Evolutionary conservation across 495 filamentous ascomycete species (phyloP), one percentile per base, ranked within the genome.

Genomic region (Cercophora newfieldiana): DNA sequence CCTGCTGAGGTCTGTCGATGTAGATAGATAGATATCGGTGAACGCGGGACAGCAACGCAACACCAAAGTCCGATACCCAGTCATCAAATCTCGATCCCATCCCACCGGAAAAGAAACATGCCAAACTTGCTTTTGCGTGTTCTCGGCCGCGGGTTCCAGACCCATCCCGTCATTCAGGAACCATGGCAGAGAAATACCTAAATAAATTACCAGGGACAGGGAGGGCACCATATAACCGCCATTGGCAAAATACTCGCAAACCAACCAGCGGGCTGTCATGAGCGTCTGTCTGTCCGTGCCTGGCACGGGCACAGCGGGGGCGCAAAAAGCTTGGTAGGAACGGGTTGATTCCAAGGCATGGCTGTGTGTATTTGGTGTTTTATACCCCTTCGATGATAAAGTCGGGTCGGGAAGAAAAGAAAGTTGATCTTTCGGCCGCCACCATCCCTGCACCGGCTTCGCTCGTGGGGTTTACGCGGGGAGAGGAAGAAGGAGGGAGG

Each of bases 401-500:
- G 37, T 44, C 37, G 37, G 37, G 37, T 44, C 37, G 37, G 37
- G 37, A 44, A 44, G 25, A 21, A 57, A 30, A 24, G 7, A 16
- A 56, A n/a, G n/a, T n/a, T 30, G 53, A 28, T 18, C 18, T 21
- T 31, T 16, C 30, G 7, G 28, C 3, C 7, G 7, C 1, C 0
- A 26, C 3, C 33, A 47, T 60, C 33, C 29, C 29, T 19, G 19
- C 33, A 37, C 18, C 24, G 24, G 26, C 28, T 53, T 26, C 21
- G 37, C 30, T 60, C 30, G 58, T 37, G 59, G 60, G 18, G 29
- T 30, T 44, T 44, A 44, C 37, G 37, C 37, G 37, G 37, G 10
- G 37, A 44, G n/a, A n/a, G n/a, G n/a, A n/a, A n/a, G n/a, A n/a
- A n/a, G 10, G 37, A 44, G 10, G 61, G 61, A 44, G 61, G 51